Base-by-base conservation (phyloP, 148 eudicot genomes). In the Arbutus unedo region DNA sequence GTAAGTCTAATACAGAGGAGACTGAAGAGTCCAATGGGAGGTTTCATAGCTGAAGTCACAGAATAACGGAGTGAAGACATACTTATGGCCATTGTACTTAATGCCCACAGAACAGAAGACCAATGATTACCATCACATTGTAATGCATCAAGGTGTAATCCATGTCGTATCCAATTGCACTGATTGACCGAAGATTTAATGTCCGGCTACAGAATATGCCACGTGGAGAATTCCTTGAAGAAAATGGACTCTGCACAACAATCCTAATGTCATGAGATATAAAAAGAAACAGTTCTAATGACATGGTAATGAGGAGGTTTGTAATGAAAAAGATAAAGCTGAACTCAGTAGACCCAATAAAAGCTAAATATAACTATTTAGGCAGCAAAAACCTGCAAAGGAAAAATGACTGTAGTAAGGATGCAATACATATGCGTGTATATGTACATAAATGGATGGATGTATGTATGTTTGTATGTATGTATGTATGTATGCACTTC, bases 131-230 rank as follows among this genome's bases (percentile, higher is more conserved):
- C 96, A 84, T 91, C 87, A 96, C 98, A 89, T 94, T 96, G 84
- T 96, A 96, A 83, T 96, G 98, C 83, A 96, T 92, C 91, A 96
- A 91, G 44, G 98, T 96, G 84, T 96, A 96, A 87, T 96, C 98
- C 98, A 96, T 96, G 86, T 96, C 98, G 88, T 96, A 96, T 82
- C 98, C 98, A 88, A 96, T 96, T 50, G 91, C 94, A 91, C 96
- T 96, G 45, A 96, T 96, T 74, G 98, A 96, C 77, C 98, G 90
- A 60, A 96, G 91, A 90, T 96, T 96, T 77, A 96, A 85, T 13
- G 98, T 96, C 48, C 98, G 98, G 81, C 89, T 93, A 86, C 98
- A 96, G 87, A 96, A 94, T 80, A 96, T 93, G 85, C 98, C 98
- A 83, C 98, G 96, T 31, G 96, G 91, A 79, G 98, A 95, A 80